Conservation (phyloP, 495 filamentous ascomycete species). For the Pyronema domesticum region DNA sequence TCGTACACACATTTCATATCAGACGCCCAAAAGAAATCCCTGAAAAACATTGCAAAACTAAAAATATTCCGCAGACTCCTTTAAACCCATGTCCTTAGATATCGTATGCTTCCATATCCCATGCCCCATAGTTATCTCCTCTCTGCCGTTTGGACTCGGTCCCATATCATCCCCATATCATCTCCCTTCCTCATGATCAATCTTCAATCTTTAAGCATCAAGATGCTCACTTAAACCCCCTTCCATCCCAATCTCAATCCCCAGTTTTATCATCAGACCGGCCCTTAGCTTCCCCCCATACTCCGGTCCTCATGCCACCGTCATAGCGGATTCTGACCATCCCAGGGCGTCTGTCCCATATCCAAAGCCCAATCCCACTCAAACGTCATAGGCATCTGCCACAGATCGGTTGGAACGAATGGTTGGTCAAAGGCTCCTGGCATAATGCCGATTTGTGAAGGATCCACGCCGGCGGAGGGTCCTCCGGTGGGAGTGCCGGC, state of each 20-base stretch:
- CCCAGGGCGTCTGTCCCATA: constrained; percentile 17
- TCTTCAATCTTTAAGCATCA: constrained; percentile 3
- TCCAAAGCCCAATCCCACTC: constrained; percentile 95
- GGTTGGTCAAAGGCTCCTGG: constrained; percentile 60
- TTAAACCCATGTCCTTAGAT: neutral
- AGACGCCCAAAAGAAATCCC: neutral
- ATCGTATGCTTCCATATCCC: neutral
- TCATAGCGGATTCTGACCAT: constrained; percentile 42
- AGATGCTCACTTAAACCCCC: too few species aligned
- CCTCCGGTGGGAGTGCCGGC: constrained; percentile 22
- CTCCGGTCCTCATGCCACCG: constrained; percentile 18
- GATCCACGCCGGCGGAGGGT: constrained; percentile 22
- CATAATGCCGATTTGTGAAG: constrained; percentile 29
- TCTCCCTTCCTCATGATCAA: neutral
- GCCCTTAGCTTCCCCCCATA: constrained; percentile 32
- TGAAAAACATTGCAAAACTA: neutral
- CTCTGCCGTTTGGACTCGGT: too few species aligned
- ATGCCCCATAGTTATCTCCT: too few species aligned
- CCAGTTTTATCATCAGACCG: neutral
- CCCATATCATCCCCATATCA: too few species aligned
- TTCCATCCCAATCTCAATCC: too few species aligned
- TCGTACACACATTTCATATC: neutral
- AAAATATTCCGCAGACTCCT: constrained; percentile 2
- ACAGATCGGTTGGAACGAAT: constrained; percentile 90
- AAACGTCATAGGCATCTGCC: constrained; percentile 87